Percentiles rank a stretch among this genome's conserved stretches.
phyloP scores from a whole-genome alignment of 1,284 basidiomycete species.

The Papiliotrema nemorosa region DNA sequence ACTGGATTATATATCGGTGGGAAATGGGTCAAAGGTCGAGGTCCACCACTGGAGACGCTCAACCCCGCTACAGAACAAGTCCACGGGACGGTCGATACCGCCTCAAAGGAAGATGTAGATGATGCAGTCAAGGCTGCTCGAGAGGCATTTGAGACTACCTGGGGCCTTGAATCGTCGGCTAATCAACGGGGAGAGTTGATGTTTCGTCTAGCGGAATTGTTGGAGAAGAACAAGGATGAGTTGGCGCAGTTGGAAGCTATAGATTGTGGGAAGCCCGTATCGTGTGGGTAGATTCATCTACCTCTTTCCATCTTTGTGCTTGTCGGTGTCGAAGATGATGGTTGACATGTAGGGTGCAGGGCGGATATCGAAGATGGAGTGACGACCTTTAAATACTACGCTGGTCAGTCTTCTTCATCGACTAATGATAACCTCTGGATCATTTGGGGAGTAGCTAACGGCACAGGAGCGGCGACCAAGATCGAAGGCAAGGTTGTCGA shows the following conservation, averaged over 20 bases:
- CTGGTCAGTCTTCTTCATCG: too few relatives aligned
- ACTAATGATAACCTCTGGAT: too few relatives aligned
- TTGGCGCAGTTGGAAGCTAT: slow-evolving; percentile 67
- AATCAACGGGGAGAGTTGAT: slow-evolving; percentile 70
- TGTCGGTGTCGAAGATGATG: too few relatives aligned
- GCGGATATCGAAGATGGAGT: slow-evolving; percentile 13
- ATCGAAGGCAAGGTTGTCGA: too few relatives aligned
- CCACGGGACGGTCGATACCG: slow-evolving; percentile 5
- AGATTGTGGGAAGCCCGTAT: slow-evolving; percentile 14
- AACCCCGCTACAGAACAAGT: slow-evolving; percentile 1
- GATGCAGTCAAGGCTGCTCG: slow-evolving; percentile 77
- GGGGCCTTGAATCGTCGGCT: slow-evolving; percentile 83
- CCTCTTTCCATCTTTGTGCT: too few relatives aligned
- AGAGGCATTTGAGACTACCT: slow-evolving; percentile 73
- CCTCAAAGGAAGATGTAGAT: slow-evolving; percentile 65
- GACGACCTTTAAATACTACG: too few relatives aligned
- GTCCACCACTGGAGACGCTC: background rate
- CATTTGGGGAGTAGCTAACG: too few relatives aligned
- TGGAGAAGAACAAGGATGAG: slow-evolving; percentile 69
- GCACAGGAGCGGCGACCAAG: too few relatives aligned
- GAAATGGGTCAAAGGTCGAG: slow-evolving; percentile 3
- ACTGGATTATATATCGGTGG: background rate
- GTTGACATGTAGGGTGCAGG: background rate
- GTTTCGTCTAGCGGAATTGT: slow-evolving; percentile 83
- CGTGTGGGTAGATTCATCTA: background rate